phyloP scores from a whole-genome alignment of 2,329 filamentous ascomycete species.

The Penicillium palitans region DNA sequence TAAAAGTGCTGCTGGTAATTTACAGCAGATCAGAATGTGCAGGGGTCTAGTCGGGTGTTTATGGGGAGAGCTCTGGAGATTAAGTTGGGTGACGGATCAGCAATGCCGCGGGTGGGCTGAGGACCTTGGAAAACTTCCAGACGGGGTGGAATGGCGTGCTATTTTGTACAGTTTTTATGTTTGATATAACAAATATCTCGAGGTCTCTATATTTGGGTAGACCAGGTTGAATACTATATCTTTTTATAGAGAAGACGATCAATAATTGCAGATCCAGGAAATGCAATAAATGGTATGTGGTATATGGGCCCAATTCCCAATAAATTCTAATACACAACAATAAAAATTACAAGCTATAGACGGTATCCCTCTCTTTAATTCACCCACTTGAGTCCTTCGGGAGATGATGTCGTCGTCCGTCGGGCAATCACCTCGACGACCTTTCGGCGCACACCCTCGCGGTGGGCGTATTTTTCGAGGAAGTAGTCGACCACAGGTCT shows the following conservation, averaged over 20 bases:
- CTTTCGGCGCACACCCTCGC: slow-evolving; percentile 69
- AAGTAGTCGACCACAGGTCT: slow-evolving; percentile 65
- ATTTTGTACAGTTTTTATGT: not conserved
- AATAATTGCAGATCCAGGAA: not conserved
- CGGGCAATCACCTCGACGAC: slow-evolving; percentile 67
- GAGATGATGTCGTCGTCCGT: slow-evolving; percentile 54
- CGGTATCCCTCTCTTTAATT: slow-evolving; percentile 15
- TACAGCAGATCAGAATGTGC: not conserved
- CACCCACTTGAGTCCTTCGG: slow-evolving; percentile 40
- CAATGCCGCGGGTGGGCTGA: slow-evolving; percentile 5
- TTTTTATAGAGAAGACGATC: not conserved
- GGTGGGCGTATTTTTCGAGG: slow-evolving; percentile 58
- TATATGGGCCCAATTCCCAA: slow-evolving; percentile 16
- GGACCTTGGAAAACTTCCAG: not conserved
- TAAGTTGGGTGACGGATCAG: not conserved
- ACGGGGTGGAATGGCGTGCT: not conserved
- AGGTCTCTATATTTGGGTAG: not conserved
- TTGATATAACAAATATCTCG: not conserved
- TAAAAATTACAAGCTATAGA: slow-evolving; percentile 26
- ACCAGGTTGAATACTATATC: not conserved
- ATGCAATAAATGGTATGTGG: slow-evolving; percentile 3
- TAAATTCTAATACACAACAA: slow-evolving; percentile 25
- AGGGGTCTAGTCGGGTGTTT: no score
- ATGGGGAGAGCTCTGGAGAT: not conserved
- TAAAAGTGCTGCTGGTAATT: not conserved